Percentiles rank a stretch among this genome's conserved stretches.
phyloP scores from a whole-genome alignment of 1,284 basidiomycete genomes.

The Gymnopus androsaceus region DNA sequence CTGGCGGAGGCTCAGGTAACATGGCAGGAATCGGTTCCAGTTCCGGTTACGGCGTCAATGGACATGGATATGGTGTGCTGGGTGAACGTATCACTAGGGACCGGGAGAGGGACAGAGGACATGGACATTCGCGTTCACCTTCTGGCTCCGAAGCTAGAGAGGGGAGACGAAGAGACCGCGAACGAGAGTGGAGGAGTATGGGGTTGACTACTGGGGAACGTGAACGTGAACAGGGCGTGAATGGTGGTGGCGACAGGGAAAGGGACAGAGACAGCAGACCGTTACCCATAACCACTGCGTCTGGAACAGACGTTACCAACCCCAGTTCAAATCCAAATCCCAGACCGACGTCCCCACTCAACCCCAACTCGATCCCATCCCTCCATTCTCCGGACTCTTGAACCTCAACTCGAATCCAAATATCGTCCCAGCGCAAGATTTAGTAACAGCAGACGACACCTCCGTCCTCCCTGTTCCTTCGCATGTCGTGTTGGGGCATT shows the following conservation, averaged over 20 bases:
- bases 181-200: slow-evolving; percentile 20
- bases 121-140: slow-evolving; percentile 31
- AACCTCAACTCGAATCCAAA: background rate
- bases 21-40: too few species aligned
- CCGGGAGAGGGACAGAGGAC: slow-evolving; percentile 18
- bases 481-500: slow-evolving; percentile 93
- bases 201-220: slow-evolving; percentile 9
- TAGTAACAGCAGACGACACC: slow-evolving; percentile 90
- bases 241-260: slow-evolving; percentile 17
- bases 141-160: too few species aligned
- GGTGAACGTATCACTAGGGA: slow-evolving; percentile 25
- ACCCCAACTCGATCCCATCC: background rate
- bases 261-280: slow-evolving; percentile 11
- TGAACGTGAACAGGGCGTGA: slow-evolving; percentile 15
- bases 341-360: slow-evolving; percentile 20
- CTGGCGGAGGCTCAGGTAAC: too few species aligned
- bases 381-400: background rate
- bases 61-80: slow-evolving; percentile 9
- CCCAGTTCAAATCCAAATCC: background rate
- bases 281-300: slow-evolving; percentile 43
- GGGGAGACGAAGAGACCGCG: slow-evolving; percentile 15
- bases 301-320: slow-evolving; percentile 39
- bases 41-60: slow-evolving; percentile 9
- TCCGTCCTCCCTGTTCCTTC: slow-evolving; percentile 92
- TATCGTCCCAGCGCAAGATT: slow-evolving; percentile 27